Percentiles rank a stretch among this genome's conserved stretches.
Conservation (phyloP, 2,329 filamentous ascomycete species). For the Corinectria fuckeliana region DNA sequence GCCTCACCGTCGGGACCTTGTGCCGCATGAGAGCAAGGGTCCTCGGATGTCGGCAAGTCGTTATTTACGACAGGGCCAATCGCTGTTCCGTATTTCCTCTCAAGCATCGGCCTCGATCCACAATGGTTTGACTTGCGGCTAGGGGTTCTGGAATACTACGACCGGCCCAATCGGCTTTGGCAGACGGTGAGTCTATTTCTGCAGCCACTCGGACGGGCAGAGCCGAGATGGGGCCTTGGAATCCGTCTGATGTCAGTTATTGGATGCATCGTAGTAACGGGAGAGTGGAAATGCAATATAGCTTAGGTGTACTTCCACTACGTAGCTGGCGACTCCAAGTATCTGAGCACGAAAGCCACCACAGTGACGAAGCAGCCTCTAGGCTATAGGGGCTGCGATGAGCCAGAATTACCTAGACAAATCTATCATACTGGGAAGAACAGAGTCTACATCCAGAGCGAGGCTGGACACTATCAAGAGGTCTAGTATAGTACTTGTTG, state of each 20-base stretch:
- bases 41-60: not conserved
- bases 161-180: not conserved
- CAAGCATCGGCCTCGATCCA: not conserved
- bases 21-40: too few relatives aligned
- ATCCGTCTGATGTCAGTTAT: not conserved
- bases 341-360: not conserved
- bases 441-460: too few relatives aligned
- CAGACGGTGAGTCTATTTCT: not conserved
- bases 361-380: not conserved
- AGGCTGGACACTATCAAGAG: too few relatives aligned
- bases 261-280: slow-evolving; percentile 1
- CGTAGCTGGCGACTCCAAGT: too few relatives aligned
- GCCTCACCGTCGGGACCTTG: too few relatives aligned
- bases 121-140: too few relatives aligned
- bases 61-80: not conserved
- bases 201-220: not conserved
- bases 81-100: not conserved
- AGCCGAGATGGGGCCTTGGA: not conserved
- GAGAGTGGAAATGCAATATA: not conserved
- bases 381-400: not conserved
- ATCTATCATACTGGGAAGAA: too few relatives aligned
- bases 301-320: too few relatives aligned
- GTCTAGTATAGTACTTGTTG: too few relatives aligned
- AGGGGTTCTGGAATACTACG: not conserved
- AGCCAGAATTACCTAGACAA: too few relatives aligned